These are phyloP conservation scores for Stellera chamaejasme DNA, from an alignment of 345 rosid species.

Conservation along the genomic window DNA sequence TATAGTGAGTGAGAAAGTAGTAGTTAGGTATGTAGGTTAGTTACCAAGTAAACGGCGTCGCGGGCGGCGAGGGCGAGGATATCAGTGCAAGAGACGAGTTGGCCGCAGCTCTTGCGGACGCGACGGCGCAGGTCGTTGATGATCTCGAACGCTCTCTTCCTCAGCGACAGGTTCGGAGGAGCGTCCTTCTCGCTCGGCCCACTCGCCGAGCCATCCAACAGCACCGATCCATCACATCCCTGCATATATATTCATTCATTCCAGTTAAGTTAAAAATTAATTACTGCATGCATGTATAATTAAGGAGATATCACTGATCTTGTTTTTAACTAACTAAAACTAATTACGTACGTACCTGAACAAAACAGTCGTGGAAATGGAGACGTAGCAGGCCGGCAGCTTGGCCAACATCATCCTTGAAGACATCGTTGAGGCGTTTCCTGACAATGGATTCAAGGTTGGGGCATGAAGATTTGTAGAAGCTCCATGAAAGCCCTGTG, in stretches of 20 bases:
- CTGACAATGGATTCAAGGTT: conserved; percentile 46
- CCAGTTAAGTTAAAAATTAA: no score
- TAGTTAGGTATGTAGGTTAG: background rate
- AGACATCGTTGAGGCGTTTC: conserved; percentile 48
- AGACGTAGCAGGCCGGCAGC: conserved; percentile 93
- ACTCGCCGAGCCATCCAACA: conserved; percentile 70
- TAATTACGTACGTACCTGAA: no score
- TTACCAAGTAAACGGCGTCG: conserved; percentile 51
- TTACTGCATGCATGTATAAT: no score
- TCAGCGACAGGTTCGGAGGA: conserved; percentile 43
- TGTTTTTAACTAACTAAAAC: no score
- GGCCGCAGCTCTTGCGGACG: conserved; percentile 35
- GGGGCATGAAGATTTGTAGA: conserved; percentile 58
- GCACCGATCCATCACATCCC: conserved; percentile 89
- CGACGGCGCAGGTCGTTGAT: conserved; percentile 34
- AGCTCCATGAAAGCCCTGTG: conserved; percentile 62
- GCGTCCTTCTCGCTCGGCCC: conserved; percentile 82
- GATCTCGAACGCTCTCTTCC: conserved; percentile 35
- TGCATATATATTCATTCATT: conserved; percentile 10
- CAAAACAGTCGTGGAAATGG: conserved; percentile 95
- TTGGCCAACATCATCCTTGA: conserved; percentile 63
- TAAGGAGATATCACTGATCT: no score
- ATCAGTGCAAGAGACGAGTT: conserved; percentile 53
- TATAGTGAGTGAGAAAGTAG: background rate
- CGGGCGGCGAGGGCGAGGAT: conserved; percentile 51